Evolutionary conservation across 2,329 filamentous ascomycete species (phyloP).

Genomic region (Fusarium hainanense): DNA sequence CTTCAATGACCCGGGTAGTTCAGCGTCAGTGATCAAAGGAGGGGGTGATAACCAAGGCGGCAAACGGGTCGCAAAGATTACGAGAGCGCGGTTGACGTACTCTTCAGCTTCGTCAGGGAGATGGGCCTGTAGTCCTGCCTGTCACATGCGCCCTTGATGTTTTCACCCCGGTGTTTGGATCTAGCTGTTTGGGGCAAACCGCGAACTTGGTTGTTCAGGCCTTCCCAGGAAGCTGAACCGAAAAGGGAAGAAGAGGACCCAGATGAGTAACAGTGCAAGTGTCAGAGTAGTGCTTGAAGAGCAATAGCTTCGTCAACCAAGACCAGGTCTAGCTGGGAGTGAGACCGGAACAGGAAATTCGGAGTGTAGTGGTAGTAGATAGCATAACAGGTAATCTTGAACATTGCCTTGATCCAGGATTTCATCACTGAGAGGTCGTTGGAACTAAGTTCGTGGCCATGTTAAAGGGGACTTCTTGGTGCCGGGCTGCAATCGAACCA

Average conservation of each 20-base stretch:
- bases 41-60: not conserved
- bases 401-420: not conserved
- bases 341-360: not conserved
- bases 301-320: not conserved
- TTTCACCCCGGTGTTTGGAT: not conserved
- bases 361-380: too few species aligned
- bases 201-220: not conserved
- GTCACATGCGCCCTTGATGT: not conserved
- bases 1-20: too few species aligned
- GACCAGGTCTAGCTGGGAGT: not conserved
- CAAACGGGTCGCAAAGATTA: not conserved
- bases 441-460: not conserved
- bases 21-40: not conserved
- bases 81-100: not conserved
- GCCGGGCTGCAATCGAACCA: not conserved
- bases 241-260: too few species aligned
- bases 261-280: too few species aligned
- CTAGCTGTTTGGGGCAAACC: not conserved
- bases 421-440: not conserved
- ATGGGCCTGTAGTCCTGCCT: not conserved
- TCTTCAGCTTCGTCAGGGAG: not conserved
- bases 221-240: too few species aligned
- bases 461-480: too few species aligned
- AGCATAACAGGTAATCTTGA: not conserved
- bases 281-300: not conserved